Evolutionary conservation across 306 rosid genomes (phyloP), one percentile per base, ranked within the genome.

Genomic region (Hippophae tibetana): DNA sequence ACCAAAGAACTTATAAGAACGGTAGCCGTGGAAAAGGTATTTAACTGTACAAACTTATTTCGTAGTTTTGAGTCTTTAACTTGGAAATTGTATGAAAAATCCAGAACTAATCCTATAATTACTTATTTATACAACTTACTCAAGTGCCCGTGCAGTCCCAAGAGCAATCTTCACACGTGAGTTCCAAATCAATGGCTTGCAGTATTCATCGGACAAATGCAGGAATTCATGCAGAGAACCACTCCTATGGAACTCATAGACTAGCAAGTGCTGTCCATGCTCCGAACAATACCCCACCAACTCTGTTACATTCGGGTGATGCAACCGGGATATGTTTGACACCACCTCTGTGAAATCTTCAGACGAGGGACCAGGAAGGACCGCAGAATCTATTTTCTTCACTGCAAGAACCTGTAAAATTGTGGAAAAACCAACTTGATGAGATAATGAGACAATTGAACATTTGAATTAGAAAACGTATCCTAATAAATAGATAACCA

Each of bases 231-330:
- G 86, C 61, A 93, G 75, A 8, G 99, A 85, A 42, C 99, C 97
- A 59, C 66, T 86, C 84, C 82, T 84, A 55, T 84, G 99, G 76
- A 76, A 88, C 80, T 93, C 97, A 45, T 80, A 86, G 51, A 84
- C 76, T 70, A 93, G 86, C 76, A 93, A 86, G 76, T 84, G 89
- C 67, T 84, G 95, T 55, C 95, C 97, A 61, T 93, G 95, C 84
- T 93, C 99, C 12, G 89, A 84, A 81, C 99, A 93, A 75, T 93
- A 93, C 43, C 99, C 99, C 73, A 74, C 82, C 58, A 93, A 85
- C 85, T 86, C 94, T 8, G 97, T 85, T 38, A 93, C 86, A 77
- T 93, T 88, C 26, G 89, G 84, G 67, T 93, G 95, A 70, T 93
- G 95, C 79, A 88, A 77, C 57, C 73, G 79, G 44, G 95, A 88